phyloP scores from a whole-genome alignment of 805 yeast species.

The Saccharomycopsis babjevae region DNA sequence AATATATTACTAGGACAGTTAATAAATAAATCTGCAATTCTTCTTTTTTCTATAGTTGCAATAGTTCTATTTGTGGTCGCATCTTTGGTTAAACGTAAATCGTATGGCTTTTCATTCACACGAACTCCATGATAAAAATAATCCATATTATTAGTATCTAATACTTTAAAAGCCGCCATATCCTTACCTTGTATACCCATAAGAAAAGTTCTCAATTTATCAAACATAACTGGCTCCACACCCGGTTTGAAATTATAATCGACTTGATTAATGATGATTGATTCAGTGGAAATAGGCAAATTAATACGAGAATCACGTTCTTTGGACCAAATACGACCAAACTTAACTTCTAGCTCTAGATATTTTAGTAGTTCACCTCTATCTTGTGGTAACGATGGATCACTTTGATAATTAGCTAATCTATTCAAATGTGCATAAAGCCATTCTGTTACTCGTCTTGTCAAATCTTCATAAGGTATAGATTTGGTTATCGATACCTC shows the following conservation, averaged over 20 bases:
- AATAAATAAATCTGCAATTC: conserved; percentile 62
- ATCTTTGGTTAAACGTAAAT: conserved; percentile 59
- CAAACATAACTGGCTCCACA: conserved; percentile 51
- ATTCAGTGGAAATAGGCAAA: conserved; percentile 60
- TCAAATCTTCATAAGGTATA: conserved; percentile 70
- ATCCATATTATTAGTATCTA: conserved; percentile 57
- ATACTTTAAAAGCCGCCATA: conserved; percentile 43
- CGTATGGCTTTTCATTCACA: conserved; percentile 54
- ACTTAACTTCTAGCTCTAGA: conserved; percentile 65
- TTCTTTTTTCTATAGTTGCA: conserved; percentile 60
- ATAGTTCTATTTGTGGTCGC: conserved; percentile 54
- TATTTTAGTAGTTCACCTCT: conserved; percentile 34
- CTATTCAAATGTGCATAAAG: conserved; percentile 61
- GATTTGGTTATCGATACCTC: conserved; percentile 55
- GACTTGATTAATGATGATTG: conserved; percentile 45
- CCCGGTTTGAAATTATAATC: conserved; percentile 56
- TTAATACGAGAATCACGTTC: conserved; percentile 50
- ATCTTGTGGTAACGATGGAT: conserved; percentile 15
- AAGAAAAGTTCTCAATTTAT: conserved; percentile 44
- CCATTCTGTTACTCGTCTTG: conserved; percentile 81
- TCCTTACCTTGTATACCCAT: conserved; percentile 44
- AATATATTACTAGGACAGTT: conserved; percentile 68
- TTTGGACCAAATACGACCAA: conserved; percentile 62
- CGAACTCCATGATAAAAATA: conserved; percentile 50
- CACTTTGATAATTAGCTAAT: conserved; percentile 45